Percentiles rank a stretch among this genome's conserved stretches.
These are phyloP conservation scores for Cyclotella sp. DNA, from an alignment of 108 stramenopile genomes.

Conservation along the genomic window DNA sequence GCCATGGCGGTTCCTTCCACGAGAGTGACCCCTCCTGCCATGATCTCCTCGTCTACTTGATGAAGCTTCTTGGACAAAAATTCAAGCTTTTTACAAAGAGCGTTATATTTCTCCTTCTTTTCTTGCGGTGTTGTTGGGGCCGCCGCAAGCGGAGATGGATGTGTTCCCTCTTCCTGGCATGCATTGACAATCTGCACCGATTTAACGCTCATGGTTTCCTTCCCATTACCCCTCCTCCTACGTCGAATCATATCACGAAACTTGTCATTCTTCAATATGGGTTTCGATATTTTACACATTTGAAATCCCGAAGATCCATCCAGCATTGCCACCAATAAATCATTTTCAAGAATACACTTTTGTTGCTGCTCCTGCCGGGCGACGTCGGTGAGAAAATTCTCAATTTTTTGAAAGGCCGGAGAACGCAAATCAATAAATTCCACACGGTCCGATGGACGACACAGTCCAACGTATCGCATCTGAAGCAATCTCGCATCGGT, in stretches of 20 bases:
- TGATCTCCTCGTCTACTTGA: slow-evolving; percentile 35
- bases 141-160: neutral
- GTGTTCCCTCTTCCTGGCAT: neutral
- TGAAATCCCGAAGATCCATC: slow-evolving; percentile 34
- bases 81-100: slow-evolving; percentile 43
- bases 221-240: slow-evolving; percentile 9
- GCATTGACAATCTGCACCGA: neutral
- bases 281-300: slow-evolving; percentile 51
- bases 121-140: neutral
- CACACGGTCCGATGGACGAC: slow-evolving; percentile 34
- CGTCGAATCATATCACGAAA: slow-evolving; percentile 49
- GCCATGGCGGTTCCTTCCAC: neutral
- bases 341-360: slow-evolving; percentile 36
- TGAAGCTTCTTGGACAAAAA: slow-evolving; percentile 47
- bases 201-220: neutral
- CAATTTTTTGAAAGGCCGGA: slow-evolving; percentile 20
- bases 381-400: neutral
- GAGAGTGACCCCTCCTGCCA: neutral
- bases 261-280: slow-evolving; percentile 48
- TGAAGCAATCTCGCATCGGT: slow-evolving; percentile 35
- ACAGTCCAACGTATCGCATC: slow-evolving; percentile 40
- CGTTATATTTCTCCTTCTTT: slow-evolving; percentile 18
- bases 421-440: slow-evolving; percentile 29
- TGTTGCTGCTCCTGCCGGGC: neutral
- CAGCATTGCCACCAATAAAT: slow-evolving; percentile 50